These are phyloP conservation scores for Chlorella sp. DNA, from an alignment of 139 green algal species.

Conservation along the genomic window DNA sequence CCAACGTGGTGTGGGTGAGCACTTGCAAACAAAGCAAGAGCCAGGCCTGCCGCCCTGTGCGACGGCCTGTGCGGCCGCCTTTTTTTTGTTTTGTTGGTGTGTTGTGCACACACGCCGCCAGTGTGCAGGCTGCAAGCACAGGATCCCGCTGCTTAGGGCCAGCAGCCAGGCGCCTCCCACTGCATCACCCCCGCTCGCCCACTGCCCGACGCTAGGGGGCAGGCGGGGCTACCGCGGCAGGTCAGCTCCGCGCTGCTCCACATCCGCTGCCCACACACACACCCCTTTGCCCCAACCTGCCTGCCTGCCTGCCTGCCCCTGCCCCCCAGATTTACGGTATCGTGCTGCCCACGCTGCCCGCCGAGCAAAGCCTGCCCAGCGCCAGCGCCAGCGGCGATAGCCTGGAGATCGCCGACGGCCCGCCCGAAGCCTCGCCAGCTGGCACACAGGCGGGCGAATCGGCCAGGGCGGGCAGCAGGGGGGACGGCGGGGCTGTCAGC, in stretches of 20 bases:
- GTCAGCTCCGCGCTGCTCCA: not conserved
- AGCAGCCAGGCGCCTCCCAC: too few relatives aligned
- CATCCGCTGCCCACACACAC: not conserved
- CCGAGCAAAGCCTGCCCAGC: not conserved
- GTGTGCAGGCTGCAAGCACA: too few relatives aligned
- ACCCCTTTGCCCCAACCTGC: not conserved
- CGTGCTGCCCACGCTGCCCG: constrained; percentile 60
- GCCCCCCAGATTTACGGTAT: constrained; percentile 82
- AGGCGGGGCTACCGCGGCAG: too few relatives aligned
- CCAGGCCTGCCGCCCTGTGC: too few relatives aligned
- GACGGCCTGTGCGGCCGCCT: too few relatives aligned
- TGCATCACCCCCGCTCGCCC: too few relatives aligned
- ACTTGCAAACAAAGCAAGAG: not conserved
- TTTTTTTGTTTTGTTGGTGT: too few relatives aligned
- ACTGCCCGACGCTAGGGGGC: too few relatives aligned
- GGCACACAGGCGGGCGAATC: not conserved
- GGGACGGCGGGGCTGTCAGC: not conserved
- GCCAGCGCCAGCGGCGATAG: not conserved
- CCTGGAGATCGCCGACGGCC: not conserved
- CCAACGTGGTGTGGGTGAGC: constrained; percentile 27
- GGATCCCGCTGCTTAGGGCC: not conserved
- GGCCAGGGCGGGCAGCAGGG: not conserved
- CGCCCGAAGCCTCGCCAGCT: too few relatives aligned
- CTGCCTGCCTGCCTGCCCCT: constrained; percentile 55
- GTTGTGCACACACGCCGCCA: too few relatives aligned